phyloP scores from a whole-genome alignment of 345 rosid genomes.

The Euphorbia tirucalli region DNA sequence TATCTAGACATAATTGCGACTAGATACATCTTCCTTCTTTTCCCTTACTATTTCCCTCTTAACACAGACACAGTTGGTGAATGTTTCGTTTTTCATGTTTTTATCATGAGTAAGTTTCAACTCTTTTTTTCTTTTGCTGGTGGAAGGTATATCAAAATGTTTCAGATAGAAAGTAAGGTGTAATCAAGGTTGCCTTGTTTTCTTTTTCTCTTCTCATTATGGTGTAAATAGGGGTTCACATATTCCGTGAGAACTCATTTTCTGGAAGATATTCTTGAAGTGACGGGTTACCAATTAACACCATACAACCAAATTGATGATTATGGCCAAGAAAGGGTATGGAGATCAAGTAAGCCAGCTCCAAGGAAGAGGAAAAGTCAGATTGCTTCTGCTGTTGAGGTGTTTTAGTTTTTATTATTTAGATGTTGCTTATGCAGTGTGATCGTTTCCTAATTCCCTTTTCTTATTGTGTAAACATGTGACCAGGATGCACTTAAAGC shows the following conservation, averaged over 20 bases:
- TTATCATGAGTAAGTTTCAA: background rate
- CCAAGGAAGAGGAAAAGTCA: slow-evolving; percentile 85
- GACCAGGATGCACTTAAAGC: slow-evolving; percentile 71
- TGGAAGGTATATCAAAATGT: slow-evolving; percentile 1
- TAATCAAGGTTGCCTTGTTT: slow-evolving; percentile 12
- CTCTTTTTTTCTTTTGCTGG: background rate
- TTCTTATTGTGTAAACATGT: slow-evolving; percentile 17
- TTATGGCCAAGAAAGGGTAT: slow-evolving; percentile 83
- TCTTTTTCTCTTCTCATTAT: slow-evolving; percentile 7
- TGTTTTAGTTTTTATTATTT: slow-evolving; percentile 21
- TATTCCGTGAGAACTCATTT: slow-evolving; percentile 67
- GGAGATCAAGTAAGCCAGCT: slow-evolving; percentile 83
- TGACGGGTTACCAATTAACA: slow-evolving; percentile 69
- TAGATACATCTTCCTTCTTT: no score
- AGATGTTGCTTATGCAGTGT: slow-evolving; percentile 3
- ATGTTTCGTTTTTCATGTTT: background rate
- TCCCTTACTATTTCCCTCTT: no score
- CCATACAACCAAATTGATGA: slow-evolving; percentile 80
- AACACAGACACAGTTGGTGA: background rate
- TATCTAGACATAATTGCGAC: no score
- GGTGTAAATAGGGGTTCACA: slow-evolving; percentile 69
- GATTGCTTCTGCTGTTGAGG: slow-evolving; percentile 86
- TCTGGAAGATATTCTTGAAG: slow-evolving; percentile 80
- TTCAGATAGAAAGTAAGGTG: background rate
- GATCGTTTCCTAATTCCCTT: slow-evolving; percentile 14